phyloP scores from a whole-genome alignment of 768 basidiomycete species.

The Suillus occidentalis region DNA sequence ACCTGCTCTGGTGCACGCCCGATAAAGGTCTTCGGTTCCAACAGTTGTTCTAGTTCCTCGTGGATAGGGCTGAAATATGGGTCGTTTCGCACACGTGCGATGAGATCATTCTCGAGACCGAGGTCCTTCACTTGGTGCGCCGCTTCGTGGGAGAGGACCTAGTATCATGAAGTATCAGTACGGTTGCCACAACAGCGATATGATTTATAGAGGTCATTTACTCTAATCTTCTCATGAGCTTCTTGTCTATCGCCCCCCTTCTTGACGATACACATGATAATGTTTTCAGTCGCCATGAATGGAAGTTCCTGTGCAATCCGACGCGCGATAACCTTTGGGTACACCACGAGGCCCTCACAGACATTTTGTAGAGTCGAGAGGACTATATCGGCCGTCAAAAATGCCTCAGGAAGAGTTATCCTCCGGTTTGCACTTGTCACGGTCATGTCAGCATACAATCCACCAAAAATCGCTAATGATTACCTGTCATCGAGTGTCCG shows the following conservation, averaged over 20 bases:
- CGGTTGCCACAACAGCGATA: slow-evolving; percentile 15
- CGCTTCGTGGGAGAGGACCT: slow-evolving; percentile 94
- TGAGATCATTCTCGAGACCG: slow-evolving; percentile 93
- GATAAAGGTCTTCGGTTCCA: slow-evolving; percentile 88
- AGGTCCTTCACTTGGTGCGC: slow-evolving; percentile 92
- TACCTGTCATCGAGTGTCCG: slow-evolving; percentile 95
- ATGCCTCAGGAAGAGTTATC: slow-evolving; percentile 95
- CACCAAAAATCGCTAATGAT: background rate
- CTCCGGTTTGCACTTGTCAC: slow-evolving; percentile 84
- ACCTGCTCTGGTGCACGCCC: slow-evolving; percentile 97
- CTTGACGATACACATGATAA: slow-evolving; percentile 99
- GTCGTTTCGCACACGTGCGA: slow-evolving; percentile 79
- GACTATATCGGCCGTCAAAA: slow-evolving; percentile 95
- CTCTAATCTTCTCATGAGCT: slow-evolving; percentile 94
- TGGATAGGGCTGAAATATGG: slow-evolving; percentile 91
- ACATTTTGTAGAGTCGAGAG: slow-evolving; percentile 95
- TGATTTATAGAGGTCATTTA: slow-evolving; percentile 32
- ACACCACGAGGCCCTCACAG: slow-evolving; percentile 98
- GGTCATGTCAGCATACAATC: background rate
- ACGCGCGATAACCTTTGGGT: slow-evolving; percentile 91
- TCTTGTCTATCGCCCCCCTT: slow-evolving; percentile 94
- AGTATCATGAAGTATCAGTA: slow-evolving; percentile 14
- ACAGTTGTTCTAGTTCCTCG: slow-evolving; percentile 68
- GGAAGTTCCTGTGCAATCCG: slow-evolving; percentile 94
- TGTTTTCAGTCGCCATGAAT: slow-evolving; percentile 99